Evolutionary conservation across 441 rosid species (phyloP), one percentile per base, ranked within the genome.

Genomic region (Sinapis alba): DNA sequence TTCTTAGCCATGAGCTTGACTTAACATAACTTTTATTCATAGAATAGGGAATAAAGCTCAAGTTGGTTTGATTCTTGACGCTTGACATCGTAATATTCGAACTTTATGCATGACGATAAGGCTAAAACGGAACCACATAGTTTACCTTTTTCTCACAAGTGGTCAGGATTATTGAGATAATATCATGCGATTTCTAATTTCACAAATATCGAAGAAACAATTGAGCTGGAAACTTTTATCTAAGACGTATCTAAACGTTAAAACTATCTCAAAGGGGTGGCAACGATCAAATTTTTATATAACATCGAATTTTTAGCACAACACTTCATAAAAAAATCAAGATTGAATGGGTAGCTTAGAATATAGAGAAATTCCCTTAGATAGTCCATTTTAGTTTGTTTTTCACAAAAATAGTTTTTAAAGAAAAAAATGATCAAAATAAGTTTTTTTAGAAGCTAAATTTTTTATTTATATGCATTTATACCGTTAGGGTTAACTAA

Each of bases 71-170:
- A 63, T 76, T 62, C 63, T 54, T 68, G 50, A 68, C 20, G 36
- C 30, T 69, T 75, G 65, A 41, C 75, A 70, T 70, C 7, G 23
- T n/a, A 47, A 13, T 19, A 45, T 64, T 65, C 63, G 72, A 54
- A 71, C 47, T 76, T 12, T 23, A 69, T 76, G 75, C 75, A 76
- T 77, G 32, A 64, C 16, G 75, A 64, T 77, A 71, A 32, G 76
- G 58, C 24, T 77, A 24, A 71, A 57, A 57, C 11, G 11, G 57
- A 71, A 65, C 67, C 71, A 62, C 65, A 54, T n/a, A 53, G 11
- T 56, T 62, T 76, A 21, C 56, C 38, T 65, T 64, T 70, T 30
- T 45, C 38, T 11, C 19, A 16, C 76, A 64, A 64, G 76, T 70
- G 67, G 76, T 70, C 54, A 64, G 47, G 43, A 21, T 45, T 64